Evolutionary conservation across 164 flowering plant genomes (phyloP).

Genomic region (Hamamelis virginiana): DNA sequence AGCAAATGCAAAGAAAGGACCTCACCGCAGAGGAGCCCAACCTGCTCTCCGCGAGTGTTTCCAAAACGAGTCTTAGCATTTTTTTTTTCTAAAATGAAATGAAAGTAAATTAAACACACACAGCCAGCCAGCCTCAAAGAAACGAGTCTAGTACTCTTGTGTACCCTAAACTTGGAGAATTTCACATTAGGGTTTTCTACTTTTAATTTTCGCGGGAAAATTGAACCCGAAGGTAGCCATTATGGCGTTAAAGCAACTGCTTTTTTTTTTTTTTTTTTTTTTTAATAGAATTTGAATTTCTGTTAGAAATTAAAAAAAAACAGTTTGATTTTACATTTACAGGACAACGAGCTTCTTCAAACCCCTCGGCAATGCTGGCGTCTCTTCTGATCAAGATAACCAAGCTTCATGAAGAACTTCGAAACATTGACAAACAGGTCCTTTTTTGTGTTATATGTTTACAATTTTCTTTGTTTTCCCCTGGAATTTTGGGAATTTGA

Average conservation of each 20-base stretch:
- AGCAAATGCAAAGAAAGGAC: no score
- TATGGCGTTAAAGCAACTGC: conserved; percentile 1
- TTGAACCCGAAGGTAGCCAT: conserved; percentile 48
- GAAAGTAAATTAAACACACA: no score
- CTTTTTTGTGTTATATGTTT: neutral
- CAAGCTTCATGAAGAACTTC: conserved; percentile 85
- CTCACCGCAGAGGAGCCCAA: no score
- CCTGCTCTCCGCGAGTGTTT: no score
- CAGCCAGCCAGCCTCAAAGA: no score
- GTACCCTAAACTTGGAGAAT: conserved; percentile 12
- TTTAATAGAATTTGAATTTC: neutral
- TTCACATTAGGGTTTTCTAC: neutral
- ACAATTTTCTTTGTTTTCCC: neutral
- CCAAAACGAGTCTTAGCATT: no score
- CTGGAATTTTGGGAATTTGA: neutral
- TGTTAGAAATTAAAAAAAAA: neutral
- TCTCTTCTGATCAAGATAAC: conserved; percentile 68
- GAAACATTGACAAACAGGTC: conserved; percentile 83
- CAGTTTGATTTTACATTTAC: neutral
- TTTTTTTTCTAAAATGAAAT: no score
- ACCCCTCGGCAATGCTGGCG: conserved; percentile 69
- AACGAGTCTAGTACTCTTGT: no score
- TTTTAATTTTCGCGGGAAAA: conserved; percentile 26
- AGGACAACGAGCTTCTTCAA: conserved; percentile 63
- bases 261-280: neutral